Base-by-base conservation (phyloP, 2,329 filamentous ascomycete species). In the Zymoseptoria pseudotritici region DNA sequence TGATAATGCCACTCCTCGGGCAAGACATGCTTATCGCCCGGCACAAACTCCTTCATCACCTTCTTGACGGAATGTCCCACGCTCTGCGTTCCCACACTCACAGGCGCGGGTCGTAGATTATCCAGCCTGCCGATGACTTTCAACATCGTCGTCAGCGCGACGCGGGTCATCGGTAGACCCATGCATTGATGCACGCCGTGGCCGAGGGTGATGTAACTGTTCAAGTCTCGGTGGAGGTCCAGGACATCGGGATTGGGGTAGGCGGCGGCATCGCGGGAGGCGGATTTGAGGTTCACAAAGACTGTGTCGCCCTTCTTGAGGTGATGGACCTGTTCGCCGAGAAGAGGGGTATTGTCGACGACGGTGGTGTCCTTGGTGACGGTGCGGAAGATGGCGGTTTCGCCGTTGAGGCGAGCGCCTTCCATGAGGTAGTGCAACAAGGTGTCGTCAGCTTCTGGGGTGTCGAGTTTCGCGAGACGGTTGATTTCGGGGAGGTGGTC, bases 371-470 rank as follows among this genome's bases (percentile, higher is more conserved):
- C 65, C 11, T 69, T 69, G 1, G 70, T 67, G 3, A 73, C 74
- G n/a, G 63, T 62, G 46, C 78, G 75, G 57, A 75, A 65, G 4
- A 78, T 72, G 49, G 72, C 77, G 0, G 76, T 77, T 58, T 79
- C 77, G 60, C 76, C 76, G 53, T 72, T 72, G 0, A 80, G 68
- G 2, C 78, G 73, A 2, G 71, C 72, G 46, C 72, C 77, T 63
- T 80, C 78, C 63, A 80, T 71, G 59, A 76, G 67, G 69, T 84
- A 85, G 71, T 79, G 76, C 69, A 79, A 74, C 8, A 84, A 71
- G 21, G 75, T 72, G 52, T 80, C 76, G 64, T 80, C 80, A 65
- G 73, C 78, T 65, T 73, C 76, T 46, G 67, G 76, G 46, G 73
- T 77, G 24, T 80, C 72, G 50, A 74, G 67, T 50, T 75, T 73